These are phyloP conservation scores for Citrus mangshanensis DNA, from an alignment of 345 rosid species.

Conservation along the genomic window DNA sequence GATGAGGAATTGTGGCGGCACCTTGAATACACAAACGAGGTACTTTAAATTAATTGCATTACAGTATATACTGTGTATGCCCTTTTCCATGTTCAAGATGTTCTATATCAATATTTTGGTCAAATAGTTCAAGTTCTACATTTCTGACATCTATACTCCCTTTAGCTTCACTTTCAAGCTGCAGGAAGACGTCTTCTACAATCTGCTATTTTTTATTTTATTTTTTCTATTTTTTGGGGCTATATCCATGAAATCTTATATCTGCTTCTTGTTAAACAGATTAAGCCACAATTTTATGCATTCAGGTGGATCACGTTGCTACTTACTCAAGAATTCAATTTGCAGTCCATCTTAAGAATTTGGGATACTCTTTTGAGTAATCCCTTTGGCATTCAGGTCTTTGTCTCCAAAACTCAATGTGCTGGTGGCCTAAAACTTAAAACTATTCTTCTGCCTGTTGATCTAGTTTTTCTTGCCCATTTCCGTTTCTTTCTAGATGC, in stretches of 20 bases:
- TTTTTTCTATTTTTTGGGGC: too few species aligned
- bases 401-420: background rate
- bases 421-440: background rate
- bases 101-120: background rate
- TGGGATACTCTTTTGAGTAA: slow-evolving; percentile 76
- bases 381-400: slow-evolving; percentile 60
- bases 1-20: slow-evolving; percentile 72
- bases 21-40: slow-evolving; percentile 58
- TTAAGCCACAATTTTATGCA: slow-evolving; percentile 67
- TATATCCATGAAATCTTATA: background rate
- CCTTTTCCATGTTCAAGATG: background rate
- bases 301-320: slow-evolving; percentile 72
- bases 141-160: background rate
- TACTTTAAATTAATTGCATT: slow-evolving; percentile 12
- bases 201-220: background rate
- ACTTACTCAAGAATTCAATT: slow-evolving; percentile 69
- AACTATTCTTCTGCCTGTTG: background rate
- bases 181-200: background rate
- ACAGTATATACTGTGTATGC: background rate
- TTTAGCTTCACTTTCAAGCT: background rate
- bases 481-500: background rate
- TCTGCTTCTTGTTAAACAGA: slow-evolving; percentile 33
- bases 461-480: background rate
- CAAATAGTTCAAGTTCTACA: background rate
- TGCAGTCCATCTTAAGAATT: slow-evolving; percentile 58